Percentiles rank a stretch among this genome's conserved stretches.
Conservation (phyloP, 2,329 filamentous ascomycete species). For the Gremmenia infestans region DNA sequence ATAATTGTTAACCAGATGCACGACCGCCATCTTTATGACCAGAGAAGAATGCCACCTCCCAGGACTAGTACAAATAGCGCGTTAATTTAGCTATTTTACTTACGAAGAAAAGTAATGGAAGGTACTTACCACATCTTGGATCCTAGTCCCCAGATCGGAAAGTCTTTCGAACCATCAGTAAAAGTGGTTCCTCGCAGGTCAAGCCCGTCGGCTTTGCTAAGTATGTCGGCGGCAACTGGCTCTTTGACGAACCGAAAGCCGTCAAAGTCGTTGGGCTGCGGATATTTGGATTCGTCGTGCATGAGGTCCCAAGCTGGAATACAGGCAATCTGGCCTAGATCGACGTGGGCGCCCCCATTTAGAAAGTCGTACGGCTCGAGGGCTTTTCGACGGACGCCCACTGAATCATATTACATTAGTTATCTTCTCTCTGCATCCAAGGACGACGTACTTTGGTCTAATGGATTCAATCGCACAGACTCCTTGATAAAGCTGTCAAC, state of each 20-base stretch:
- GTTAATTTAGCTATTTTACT: not conserved
- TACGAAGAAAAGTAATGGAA: not conserved
- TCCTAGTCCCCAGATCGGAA: not conserved
- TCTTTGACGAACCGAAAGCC: not conserved
- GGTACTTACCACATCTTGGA: not conserved
- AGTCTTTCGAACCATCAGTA: not conserved
- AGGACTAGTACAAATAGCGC: not conserved
- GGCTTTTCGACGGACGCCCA: not conserved
- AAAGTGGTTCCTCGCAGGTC: not conserved
- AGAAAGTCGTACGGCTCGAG: not conserved
- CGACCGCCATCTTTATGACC: not conserved
- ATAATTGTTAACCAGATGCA: not conserved
- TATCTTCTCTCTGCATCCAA: too few relatives aligned
- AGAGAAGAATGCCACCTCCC: not conserved
- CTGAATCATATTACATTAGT: not conserved
- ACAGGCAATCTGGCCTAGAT: not conserved
- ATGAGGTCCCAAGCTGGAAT: not conserved
- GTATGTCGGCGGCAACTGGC: not conserved
- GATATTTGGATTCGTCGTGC: not conserved
- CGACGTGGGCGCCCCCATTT: not conserved
- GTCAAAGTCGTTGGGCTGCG: not conserved
- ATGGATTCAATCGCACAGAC: not conserved
- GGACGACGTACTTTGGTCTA: not conserved
- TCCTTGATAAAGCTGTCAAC: not conserved
- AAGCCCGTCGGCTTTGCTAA: not conserved